These are phyloP conservation scores for Inonotus obliquus DNA, from an alignment of 1,284 basidiomycete genomes.

Conservation along the genomic window DNA sequence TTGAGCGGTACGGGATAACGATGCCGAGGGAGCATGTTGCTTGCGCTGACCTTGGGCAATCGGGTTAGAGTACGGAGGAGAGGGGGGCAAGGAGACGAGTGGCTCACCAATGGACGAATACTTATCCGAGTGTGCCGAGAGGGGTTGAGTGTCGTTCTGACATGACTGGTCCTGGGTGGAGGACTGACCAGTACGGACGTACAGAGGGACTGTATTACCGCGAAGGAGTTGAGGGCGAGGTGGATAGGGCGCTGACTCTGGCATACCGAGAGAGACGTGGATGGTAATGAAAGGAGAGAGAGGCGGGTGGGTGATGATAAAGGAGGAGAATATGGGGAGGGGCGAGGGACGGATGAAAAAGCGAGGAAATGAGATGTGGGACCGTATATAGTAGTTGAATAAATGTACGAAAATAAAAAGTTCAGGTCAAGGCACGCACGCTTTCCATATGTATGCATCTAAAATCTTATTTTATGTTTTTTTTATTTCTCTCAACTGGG, in stretches of 20 bases:
- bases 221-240: slow-evolving; percentile 13
- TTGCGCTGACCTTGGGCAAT: background rate
- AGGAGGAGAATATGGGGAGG: background rate
- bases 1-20: slow-evolving; percentile 4
- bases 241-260: slow-evolving; percentile 4
- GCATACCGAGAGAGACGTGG: background rate
- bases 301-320: background rate
- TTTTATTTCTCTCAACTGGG: background rate
- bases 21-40: background rate
- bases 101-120: slow-evolving; percentile 2
- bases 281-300: background rate
- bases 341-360: background rate
- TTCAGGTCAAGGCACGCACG: background rate
- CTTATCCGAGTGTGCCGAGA: slow-evolving; percentile 9
- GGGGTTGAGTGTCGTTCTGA: background rate
- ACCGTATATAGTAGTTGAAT: slow-evolving; percentile 1
- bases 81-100: background rate
- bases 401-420: background rate
- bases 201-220: slow-evolving; percentile 17
- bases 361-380: background rate
- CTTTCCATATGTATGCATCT: too few species aligned
- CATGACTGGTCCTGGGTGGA: slow-evolving; percentile 8
- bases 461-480: background rate
- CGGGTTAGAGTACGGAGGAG: background rate
- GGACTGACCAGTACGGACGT: slow-evolving; percentile 7